phyloP scores from a whole-genome alignment of 2,329 filamentous ascomycete genomes.

The Fusarium oxysporum region DNA sequence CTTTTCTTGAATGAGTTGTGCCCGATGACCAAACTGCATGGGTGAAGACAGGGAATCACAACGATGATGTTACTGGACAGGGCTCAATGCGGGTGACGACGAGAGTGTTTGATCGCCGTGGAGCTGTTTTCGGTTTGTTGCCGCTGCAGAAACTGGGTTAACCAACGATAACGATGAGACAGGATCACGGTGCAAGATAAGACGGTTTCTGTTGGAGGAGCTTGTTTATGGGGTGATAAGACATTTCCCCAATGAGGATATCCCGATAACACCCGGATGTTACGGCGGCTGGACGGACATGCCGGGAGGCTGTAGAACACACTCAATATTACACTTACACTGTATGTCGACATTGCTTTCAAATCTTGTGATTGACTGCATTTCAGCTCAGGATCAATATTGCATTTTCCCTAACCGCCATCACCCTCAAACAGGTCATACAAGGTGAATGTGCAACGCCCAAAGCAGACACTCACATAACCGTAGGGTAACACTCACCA shows the following conservation, averaged over 20 bases:
- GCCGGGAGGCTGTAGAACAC: background rate
- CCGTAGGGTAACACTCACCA: background rate
- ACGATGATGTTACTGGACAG: slow-evolving; percentile 5
- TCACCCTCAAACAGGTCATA: background rate
- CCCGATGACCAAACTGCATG: slow-evolving; percentile 22
- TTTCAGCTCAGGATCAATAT: background rate
- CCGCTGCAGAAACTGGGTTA: background rate
- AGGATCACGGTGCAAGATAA: slow-evolving; percentile 16
- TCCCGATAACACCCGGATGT: slow-evolving; percentile 29
- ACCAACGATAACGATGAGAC: background rate
- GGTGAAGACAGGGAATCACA: background rate
- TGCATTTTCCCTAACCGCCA: background rate
- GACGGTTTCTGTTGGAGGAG: background rate
- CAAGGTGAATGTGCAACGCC: background rate
- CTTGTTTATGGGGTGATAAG: slow-evolving; percentile 7
- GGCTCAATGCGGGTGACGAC: slow-evolving; percentile 2
- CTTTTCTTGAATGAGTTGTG: slow-evolving; percentile 30
- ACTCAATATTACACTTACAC: background rate
- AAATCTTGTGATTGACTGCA: background rate
- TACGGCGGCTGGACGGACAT: slow-evolving; percentile 6
- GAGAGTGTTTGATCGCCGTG: slow-evolving; percentile 15
- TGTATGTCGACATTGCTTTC: background rate
- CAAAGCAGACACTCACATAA: background rate
- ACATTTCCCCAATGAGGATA: background rate
- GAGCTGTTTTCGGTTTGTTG: slow-evolving; percentile 6